These are phyloP conservation scores for Eimeria acervulina DNA, from an alignment of 169 alveolate species.

Conservation along the genomic window DNA sequence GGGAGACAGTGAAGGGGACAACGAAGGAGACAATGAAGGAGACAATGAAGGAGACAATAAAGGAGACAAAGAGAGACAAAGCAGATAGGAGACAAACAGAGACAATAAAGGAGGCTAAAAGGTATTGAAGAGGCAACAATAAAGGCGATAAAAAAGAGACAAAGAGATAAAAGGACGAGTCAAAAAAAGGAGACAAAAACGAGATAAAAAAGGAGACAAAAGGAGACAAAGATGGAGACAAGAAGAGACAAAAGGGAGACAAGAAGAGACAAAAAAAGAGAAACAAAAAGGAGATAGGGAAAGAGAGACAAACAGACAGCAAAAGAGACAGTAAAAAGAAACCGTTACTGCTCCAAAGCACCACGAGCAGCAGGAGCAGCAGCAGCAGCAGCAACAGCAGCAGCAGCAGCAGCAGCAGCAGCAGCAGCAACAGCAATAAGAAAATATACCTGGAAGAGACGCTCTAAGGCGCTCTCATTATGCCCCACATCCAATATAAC, in stretches of 20 bases:
- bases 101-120: too few relatives aligned
- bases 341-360: too few relatives aligned
- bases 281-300: neutral
- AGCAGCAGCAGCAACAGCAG: neutral
- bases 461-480: slow-evolving; percentile 92
- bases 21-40: neutral
- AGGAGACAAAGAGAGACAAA: too few relatives aligned
- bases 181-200: neutral
- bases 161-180: neutral
- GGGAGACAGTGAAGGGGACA: neutral
- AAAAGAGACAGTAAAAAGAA: neutral
- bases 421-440: neutral
- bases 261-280: neutral
- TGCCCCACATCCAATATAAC: slow-evolving; percentile 94
- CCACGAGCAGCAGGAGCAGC: neutral
- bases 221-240: neutral
- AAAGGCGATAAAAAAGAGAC: neutral
- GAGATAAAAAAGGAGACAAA: neutral
- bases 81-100: too few relatives aligned
- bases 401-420: neutral
- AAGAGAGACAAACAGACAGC: neutral
- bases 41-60: too few relatives aligned
- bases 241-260: neutral
- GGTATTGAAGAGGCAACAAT: too few relatives aligned
- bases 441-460: slow-evolving; percentile 86